Percentiles rank a stretch among this genome's conserved stretches.
phyloP scores from a whole-genome alignment of 139 green algal genomes.

The Edaphochlamys debaryana region DNA sequence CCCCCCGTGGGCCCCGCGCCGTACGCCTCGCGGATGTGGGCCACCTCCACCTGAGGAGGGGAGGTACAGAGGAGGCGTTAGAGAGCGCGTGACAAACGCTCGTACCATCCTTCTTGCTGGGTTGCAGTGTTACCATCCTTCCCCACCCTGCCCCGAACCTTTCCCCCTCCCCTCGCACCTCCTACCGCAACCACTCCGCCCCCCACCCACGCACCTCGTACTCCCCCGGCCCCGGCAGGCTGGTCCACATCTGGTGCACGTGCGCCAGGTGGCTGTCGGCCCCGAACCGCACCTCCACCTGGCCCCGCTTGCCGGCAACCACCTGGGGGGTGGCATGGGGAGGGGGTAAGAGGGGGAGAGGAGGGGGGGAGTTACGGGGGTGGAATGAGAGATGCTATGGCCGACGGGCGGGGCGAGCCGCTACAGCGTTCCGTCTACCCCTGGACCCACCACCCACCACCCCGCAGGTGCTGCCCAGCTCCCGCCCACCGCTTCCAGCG shows the following conservation, averaged over 20 bases:
- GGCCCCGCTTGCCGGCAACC: not conserved
- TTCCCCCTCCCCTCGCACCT: not conserved
- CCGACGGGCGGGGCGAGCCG: no score
- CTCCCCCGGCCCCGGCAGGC: conserved; percentile 45
- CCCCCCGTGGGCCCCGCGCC: not conserved
- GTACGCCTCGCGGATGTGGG: not conserved
- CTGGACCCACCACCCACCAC: no score
- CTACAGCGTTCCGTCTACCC: no score
- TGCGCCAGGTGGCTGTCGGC: not conserved
- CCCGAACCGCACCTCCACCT: conserved; percentile 14
- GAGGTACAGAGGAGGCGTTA: no score
- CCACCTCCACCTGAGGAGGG: not conserved
- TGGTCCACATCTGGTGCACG: conserved; percentile 41
- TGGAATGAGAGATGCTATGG: no score
- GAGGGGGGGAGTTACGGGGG: not conserved
- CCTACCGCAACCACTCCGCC: no score
- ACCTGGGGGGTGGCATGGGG: not conserved
- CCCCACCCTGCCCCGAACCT: not conserved
- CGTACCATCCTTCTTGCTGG: no score
- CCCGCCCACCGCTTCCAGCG: no score
- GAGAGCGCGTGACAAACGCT: no score
- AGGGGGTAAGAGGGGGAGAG: no score
- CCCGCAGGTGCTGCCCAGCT: no score
- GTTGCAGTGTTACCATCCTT: no score
- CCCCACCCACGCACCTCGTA: conserved; percentile 53